Conservation (phyloP, 352 stramenopile species). For the Blastocystis sp. region DNA sequence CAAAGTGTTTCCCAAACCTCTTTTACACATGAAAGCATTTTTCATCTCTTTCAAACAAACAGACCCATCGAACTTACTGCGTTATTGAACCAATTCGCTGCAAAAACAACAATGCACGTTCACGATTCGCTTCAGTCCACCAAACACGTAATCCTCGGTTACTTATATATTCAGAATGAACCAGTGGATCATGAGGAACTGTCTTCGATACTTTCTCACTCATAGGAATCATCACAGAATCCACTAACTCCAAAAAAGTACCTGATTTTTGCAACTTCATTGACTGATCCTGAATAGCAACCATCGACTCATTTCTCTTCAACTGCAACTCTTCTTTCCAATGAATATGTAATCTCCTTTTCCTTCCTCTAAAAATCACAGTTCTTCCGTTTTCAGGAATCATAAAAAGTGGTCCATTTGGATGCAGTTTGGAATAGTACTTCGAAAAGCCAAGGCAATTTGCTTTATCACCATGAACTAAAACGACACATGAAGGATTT, state of each 20-base stretch:
- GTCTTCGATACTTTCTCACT: background rate
- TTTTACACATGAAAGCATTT: too few relatives aligned
- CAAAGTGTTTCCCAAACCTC: too few relatives aligned
- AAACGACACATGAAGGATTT: background rate
- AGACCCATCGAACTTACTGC: background rate
- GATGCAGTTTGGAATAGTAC: background rate
- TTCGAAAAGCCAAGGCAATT: slow-evolving; percentile 14
- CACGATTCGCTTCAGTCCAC: background rate
- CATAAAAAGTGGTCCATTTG: background rate
- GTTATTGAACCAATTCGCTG: background rate
- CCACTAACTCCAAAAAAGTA: background rate
- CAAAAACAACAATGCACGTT: background rate
- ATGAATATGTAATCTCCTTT: background rate
- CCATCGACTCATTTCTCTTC: background rate
- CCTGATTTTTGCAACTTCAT: background rate
- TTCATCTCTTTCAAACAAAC: background rate
- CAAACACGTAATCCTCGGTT: background rate
- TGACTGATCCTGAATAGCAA: background rate
- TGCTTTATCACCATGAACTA: slow-evolving; percentile 17
- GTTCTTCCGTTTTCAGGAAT: slow-evolving; percentile 18
- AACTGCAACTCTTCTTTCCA: background rate
- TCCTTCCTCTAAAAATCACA: background rate
- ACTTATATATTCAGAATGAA: background rate
- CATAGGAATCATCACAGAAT: background rate
- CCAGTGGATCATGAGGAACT: background rate